Base-by-base conservation (phyloP, 116 monocot genomes). In the Papilionanthe hybrid region DNA sequence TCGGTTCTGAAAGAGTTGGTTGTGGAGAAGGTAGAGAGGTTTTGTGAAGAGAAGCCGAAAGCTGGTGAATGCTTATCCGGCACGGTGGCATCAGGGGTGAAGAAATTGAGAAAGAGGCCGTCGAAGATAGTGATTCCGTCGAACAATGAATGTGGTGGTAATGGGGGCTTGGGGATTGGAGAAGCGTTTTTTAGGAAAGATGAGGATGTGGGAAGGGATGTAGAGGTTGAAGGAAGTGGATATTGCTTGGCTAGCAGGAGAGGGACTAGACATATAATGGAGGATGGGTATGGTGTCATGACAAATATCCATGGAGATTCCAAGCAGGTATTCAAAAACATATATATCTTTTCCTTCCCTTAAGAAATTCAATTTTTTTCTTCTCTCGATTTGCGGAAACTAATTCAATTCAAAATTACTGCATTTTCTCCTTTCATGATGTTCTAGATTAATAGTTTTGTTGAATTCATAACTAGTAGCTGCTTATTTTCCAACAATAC, bases 281-380 rank as follows among this genome's bases (percentile, higher is more conserved):
- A 95, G 68, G 95, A 95, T 86, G 93, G 88, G 0, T 86, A 89
- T 78, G 85, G 79, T 1, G 85, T 79, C 25, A 84, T 91, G 20
- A 89, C 85, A 79, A 79, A 85, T 74, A 91, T 89, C 44, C 55
- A 86, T 43, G 91, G 89, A 42, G 84, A 91, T 75, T 72, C 88
- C 1, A 83, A 85, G 42, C 83, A 92, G 89, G 95, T 95, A 82
- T 72, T 22, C 29, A 58, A 5, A 7, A 47, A 49, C 10, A 0
- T 12, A 49, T 15, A 49, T 49, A 9, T 49, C 18, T 60, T 23
- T 60, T 60, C 60, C 25, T 3, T 63, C 7, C 12, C 12, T 63
- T 25, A 63, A 25, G n/a, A 25, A 1, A 6, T 63, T 63, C 63
- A 63, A 22, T 15, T 53, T 53, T 49, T 37, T 45, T 6, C 17